Conservation (phyloP, 768 basidiomycete species). For the Boletellus emodensis region DNA sequence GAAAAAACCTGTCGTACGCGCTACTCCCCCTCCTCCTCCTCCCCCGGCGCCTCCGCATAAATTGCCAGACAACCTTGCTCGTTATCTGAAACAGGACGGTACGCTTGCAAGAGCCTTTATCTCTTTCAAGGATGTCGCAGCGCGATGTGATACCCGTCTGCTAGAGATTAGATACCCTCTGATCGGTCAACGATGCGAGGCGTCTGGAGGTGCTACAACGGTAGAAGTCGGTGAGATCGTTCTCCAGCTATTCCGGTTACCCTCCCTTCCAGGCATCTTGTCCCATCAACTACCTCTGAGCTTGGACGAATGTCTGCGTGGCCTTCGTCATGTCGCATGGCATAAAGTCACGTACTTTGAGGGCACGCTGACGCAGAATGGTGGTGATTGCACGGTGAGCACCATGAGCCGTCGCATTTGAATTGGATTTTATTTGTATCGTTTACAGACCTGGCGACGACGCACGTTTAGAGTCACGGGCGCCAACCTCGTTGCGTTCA, state of each 20-base stretch:
- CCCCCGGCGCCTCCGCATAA: slow-evolving; percentile 37
- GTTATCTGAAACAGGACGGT: slow-evolving; percentile 81
- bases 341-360: slow-evolving; percentile 94
- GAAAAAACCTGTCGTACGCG: slow-evolving; percentile 59
- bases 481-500: slow-evolving; percentile 83
- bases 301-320: slow-evolving; percentile 87
- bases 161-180: slow-evolving; percentile 82
- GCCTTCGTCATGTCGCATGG: slow-evolving; percentile 87
- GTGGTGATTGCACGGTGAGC: slow-evolving; percentile 88
- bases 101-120: slow-evolving; percentile 85
- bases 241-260: slow-evolving; percentile 86
- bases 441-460: slow-evolving; percentile 69
- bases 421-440: not conserved
- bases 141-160: slow-evolving; percentile 77
- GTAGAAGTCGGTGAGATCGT: slow-evolving; percentile 85
- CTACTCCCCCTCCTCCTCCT: slow-evolving; percentile 22
- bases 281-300: slow-evolving; percentile 82
- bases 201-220: slow-evolving; percentile 48
- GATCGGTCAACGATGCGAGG: slow-evolving; percentile 68
- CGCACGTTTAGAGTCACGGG: slow-evolving; percentile 83
- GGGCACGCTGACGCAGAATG: slow-evolving; percentile 87
- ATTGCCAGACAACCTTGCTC: slow-evolving; percentile 71
- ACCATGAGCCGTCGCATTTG: not conserved
- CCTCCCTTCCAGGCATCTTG: slow-evolving; percentile 79
- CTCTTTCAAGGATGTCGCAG: slow-evolving; percentile 81